Evolutionary conservation across 75 land plant species (phyloP), one percentile per base, ranked within the genome.

Genomic region (Sequoia sempervirens): DNA sequence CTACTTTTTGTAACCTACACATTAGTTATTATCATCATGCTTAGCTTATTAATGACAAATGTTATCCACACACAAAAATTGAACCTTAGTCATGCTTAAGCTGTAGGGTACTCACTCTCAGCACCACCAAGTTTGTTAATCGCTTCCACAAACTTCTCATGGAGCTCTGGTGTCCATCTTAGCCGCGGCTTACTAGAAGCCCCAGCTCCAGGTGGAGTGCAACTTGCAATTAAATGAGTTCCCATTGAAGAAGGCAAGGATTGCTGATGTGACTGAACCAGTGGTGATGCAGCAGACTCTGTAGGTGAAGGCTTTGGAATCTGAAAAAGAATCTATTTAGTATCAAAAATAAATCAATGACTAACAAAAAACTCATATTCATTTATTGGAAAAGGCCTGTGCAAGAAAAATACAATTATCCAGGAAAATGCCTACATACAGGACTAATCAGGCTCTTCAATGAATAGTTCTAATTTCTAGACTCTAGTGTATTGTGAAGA

Each of bases 91-190:
- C 15, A 46, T 37, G 26, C 26, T 8, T 56, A 26, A 15, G 18
- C 47, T 80, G n/a, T 37, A 34, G 56, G 70, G 68, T 8, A 56
- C 91, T 90, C 83, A 93, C 95, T 93, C 43, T 93, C 93, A 45
- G 95, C 72, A 14, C 95, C 95, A 10, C 91, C 95, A 54, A 93
- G 93, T 37, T 88, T 87, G 79, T 84, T 89, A 12, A 91, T 90
- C 30, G 93, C 90, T 79, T 92, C 93, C 38, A 93, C 92, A 80
- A 93, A 93, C 40, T 85, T 75, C 72, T 93, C 93, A 79, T 93
- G 95, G 70, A 93, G 92, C 85, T 92, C 93, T 20, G 82, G 87
- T 45, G 89, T 90, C 95, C 95, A 93, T 54, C 95, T 87, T 17
- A 93, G 86, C 80, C 93, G 46, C 56, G 89, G 84, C 82, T 92